Evolutionary conservation across 129 eudicot genomes (phyloP).

Genomic region (Arctium lappa): DNA sequence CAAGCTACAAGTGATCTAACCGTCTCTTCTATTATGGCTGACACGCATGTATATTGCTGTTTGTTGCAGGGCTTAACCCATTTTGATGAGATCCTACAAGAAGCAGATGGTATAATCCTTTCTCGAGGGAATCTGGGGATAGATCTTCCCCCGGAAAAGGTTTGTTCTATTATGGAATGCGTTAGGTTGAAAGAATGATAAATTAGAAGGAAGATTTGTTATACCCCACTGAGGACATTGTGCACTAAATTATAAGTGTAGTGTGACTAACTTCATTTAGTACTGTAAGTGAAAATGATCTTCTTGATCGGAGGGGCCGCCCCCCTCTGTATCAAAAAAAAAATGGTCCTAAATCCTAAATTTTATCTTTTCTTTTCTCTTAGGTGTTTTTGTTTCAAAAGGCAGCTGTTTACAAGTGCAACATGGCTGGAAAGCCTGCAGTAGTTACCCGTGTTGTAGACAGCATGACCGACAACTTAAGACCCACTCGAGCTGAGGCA

Average conservation of each 20-base stretch:
- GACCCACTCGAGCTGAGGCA: constrained; percentile 90
- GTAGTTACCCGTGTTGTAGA: constrained; percentile 83
- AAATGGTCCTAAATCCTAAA: neutral
- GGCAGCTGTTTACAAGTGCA: constrained; percentile 72
- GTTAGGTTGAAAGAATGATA: neutral
- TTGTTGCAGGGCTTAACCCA: constrained; percentile 57
- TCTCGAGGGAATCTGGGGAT: constrained; percentile 84
- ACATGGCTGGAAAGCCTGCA: constrained; percentile 85
- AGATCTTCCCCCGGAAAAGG: constrained; percentile 91
- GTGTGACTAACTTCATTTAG: neutral
- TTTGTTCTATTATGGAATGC: neutral
- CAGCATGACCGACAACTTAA: constrained; percentile 86
- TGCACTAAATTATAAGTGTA: neutral
- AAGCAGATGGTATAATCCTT: constrained; percentile 87
- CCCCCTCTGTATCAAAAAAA: no score
- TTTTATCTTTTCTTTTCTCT: neutral
- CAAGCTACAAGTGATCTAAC: constrained; percentile 4
- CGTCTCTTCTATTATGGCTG: neutral
- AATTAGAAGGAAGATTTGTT: neutral
- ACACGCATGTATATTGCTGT: neutral
- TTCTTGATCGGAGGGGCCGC: no score
- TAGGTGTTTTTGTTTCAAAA: constrained; percentile 76
- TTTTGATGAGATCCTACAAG: constrained; percentile 83
- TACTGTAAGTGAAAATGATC: neutral
- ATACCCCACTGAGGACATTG: neutral